phyloP scores from a whole-genome alignment of 2,329 filamentous ascomycete species.

The Colletotrichum australisinense region DNA sequence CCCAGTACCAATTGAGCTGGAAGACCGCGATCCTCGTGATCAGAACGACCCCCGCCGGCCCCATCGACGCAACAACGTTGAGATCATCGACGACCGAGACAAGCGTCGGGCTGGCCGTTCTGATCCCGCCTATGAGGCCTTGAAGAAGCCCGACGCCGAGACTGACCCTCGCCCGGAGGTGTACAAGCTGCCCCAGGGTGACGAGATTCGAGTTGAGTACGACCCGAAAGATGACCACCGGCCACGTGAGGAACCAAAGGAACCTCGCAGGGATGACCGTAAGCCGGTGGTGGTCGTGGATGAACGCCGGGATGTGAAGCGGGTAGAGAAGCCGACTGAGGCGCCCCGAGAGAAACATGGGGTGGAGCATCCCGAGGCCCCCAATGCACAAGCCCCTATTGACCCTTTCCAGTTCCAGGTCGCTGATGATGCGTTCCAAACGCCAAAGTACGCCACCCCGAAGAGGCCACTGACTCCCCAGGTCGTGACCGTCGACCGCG shows the following conservation, averaged over 20 bases:
- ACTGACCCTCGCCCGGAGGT: conserved; percentile 26
- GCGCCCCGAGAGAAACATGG: conserved; percentile 27
- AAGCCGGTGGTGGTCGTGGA: conserved; percentile 30
- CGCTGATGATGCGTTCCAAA: conserved; percentile 61
- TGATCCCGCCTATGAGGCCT: conserved; percentile 41
- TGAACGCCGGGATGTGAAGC: conserved; percentile 37
- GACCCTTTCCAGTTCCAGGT: conserved; percentile 72
- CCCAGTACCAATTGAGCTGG: conserved; percentile 29
- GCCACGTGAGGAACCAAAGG: conserved; percentile 38
- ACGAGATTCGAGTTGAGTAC: conserved; percentile 36
- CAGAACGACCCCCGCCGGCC: conserved; percentile 41
- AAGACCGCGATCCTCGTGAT: conserved; percentile 45
- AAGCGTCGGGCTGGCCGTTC: conserved; percentile 43
- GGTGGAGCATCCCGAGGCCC: conserved; percentile 35
- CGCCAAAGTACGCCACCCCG: conserved; percentile 51
- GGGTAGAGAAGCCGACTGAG: conserved; percentile 42
- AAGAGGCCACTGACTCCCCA: conserved; percentile 59
- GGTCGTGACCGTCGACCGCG: conserved; percentile 65
- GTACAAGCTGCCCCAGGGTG: conserved; percentile 30
- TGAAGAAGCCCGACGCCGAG: background rate
- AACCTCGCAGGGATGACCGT: conserved; percentile 39
- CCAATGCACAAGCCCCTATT: conserved; percentile 47
- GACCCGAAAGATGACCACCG: conserved; percentile 26
- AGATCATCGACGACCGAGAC: conserved; percentile 37
- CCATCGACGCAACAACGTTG: conserved; percentile 35